phyloP scores from a whole-genome alignment of 169 alveolate genomes.

The Plasmodium vivax region DNA sequence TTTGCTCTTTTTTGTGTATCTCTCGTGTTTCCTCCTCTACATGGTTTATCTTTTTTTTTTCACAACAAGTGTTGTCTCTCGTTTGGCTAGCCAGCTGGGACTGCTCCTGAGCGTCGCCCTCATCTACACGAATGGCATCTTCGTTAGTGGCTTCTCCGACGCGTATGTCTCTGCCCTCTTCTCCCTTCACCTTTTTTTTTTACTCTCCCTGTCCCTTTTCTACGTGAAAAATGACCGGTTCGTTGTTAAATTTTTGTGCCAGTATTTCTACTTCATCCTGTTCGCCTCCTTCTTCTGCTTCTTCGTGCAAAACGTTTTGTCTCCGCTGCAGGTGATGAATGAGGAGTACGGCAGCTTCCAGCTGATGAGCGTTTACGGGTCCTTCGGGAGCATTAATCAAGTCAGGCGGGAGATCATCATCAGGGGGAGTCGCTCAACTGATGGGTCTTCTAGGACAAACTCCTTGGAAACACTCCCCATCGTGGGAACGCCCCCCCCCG shows the following conservation, averaged over 20 bases:
- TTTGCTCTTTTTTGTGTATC: neutral
- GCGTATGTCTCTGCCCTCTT: constrained; percentile 1
- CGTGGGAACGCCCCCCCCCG: neutral
- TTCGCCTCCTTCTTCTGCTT: constrained; percentile 21
- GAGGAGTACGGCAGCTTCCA: constrained; percentile 18
- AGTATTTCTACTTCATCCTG: constrained; percentile 33
- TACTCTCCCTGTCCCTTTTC: neutral
- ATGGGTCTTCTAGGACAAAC: neutral
- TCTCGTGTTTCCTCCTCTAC: neutral
- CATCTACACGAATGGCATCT: constrained; percentile 24
- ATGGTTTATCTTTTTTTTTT: constrained; percentile 2
- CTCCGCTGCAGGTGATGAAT: constrained; percentile 63
- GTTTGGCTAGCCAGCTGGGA: constrained; percentile 8
- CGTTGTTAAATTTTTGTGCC: constrained; percentile 3
- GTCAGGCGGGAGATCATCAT: constrained; percentile 38
- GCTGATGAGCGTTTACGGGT: constrained; percentile 59
- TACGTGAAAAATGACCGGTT: constrained; percentile 26
- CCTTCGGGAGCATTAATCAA: constrained; percentile 48
- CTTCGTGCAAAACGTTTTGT: constrained; percentile 29
- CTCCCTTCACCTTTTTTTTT: neutral
- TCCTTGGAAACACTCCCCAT: no score
- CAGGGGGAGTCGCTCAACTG: neutral
- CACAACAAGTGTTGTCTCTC: constrained; percentile 9
- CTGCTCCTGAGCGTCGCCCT: neutral
- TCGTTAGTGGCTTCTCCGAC: constrained; percentile 13